Conservation (phyloP, 148 eudicot genomes). For the Persicaria tinctoria region DNA sequence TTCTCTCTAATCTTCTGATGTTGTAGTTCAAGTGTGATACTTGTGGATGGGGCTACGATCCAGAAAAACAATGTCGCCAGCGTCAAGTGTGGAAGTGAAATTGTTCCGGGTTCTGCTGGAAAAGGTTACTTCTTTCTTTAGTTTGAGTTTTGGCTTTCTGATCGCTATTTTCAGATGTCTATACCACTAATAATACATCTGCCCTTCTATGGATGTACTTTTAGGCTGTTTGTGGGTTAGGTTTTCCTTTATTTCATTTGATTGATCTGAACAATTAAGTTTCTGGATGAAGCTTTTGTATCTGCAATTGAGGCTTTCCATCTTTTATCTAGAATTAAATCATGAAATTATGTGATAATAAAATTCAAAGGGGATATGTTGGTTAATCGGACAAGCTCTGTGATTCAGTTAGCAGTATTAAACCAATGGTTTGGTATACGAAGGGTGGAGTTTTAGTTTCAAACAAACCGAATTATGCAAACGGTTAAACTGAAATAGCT, state of each 20-base stretch:
- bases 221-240: background rate
- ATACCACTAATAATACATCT: background rate
- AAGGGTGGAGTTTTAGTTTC: background rate
- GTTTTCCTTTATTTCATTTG: background rate
- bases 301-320: background rate
- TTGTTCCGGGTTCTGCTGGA: conserved; percentile 40
- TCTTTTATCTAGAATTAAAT: background rate
- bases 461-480: background rate
- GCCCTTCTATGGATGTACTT: background rate
- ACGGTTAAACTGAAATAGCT: background rate
- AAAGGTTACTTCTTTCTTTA: conserved; percentile 31
- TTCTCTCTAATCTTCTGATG: background rate
- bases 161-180: background rate
- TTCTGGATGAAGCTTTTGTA: background rate
- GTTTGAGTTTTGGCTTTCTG: background rate
- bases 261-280: conserved; percentile 4
- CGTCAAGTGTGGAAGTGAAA: conserved; percentile 69
- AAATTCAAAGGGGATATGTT: background rate
- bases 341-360: background rate
- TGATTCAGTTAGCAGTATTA: background rate
- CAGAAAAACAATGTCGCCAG: conserved; percentile 30
- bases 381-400: background rate
- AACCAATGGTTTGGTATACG: background rate
- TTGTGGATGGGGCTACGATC: conserved; percentile 51
- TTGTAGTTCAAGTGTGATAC: conserved; percentile 35